Evolutionary conservation across 805 yeast species (phyloP).

Genomic region (Yarrowia sp.): DNA sequence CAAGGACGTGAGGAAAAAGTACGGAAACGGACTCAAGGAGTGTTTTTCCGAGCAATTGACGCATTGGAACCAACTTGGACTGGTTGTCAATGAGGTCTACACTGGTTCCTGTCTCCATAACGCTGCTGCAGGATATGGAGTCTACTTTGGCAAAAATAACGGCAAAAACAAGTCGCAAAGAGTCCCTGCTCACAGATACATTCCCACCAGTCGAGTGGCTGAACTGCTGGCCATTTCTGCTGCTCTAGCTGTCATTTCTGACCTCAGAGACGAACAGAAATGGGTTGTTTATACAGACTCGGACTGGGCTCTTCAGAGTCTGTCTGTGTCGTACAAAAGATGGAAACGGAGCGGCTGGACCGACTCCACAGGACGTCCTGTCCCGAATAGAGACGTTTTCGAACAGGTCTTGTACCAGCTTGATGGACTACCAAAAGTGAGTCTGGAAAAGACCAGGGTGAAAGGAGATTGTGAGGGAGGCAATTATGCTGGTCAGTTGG

Average conservation of each 20-base stretch:
- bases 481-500: neutral
- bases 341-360: neutral
- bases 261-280: neutral
- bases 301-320: neutral
- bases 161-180: neutral
- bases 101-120: neutral
- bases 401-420: neutral
- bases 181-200: neutral
- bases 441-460: neutral
- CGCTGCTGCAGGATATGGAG: neutral
- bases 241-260: neutral
- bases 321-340: neutral
- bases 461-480: neutral
- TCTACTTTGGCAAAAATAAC: neutral
- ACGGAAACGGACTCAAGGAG: neutral
- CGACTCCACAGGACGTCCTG: neutral
- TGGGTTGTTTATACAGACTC: neutral
- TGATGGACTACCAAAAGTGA: neutral
- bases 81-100: neutral
- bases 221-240: neutral
- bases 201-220: neutral
- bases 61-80: neutral
- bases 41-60: neutral
- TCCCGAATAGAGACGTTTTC: neutral
- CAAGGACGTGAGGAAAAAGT: neutral